Percentiles rank a stretch among this genome's conserved stretches.
These are phyloP conservation scores for Phytophthora kernoviae DNA, from an alignment of 352 stramenopile genomes.

Conservation along the genomic window DNA sequence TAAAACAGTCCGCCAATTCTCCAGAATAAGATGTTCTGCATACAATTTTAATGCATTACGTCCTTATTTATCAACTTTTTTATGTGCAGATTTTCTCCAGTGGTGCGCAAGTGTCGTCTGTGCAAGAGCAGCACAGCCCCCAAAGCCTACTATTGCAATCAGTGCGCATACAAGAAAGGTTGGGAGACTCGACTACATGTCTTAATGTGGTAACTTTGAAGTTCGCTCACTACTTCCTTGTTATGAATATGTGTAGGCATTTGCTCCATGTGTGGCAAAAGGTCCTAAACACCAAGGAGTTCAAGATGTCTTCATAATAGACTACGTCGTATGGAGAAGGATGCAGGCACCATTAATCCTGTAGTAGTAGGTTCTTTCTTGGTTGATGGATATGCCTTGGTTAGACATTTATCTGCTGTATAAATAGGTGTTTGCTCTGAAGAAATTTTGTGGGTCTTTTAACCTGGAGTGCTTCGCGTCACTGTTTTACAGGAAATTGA, in stretches of 20 bases:
- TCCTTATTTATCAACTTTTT: too few relatives aligned
- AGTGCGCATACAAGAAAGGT: constrained; percentile 86
- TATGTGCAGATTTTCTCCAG: constrained; percentile 45
- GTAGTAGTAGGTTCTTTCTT: too few relatives aligned
- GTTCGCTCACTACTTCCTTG: too few relatives aligned
- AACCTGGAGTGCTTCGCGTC: background rate
- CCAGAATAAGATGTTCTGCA: background rate
- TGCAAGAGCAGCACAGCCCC: constrained; percentile 66
- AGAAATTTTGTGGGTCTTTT: background rate
- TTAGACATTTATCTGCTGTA: background rate
- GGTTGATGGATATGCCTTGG: too few relatives aligned
- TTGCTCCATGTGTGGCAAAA: constrained; percentile 75
- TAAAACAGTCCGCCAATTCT: too few relatives aligned
- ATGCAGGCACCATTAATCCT: background rate
- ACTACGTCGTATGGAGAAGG: background rate
- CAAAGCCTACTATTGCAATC: constrained; percentile 71
- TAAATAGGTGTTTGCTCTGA: constrained; percentile 1
- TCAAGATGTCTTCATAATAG: constrained; percentile 57
- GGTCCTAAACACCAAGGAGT: constrained; percentile 64
- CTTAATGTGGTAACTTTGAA: too few relatives aligned
- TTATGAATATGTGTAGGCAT: constrained; percentile 34
- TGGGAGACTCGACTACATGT: background rate
- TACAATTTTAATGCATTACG: too few relatives aligned
- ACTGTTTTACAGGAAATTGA: background rate
- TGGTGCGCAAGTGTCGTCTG: constrained; percentile 63